Evolutionary conservation across 495 filamentous ascomycete genomes (phyloP), one percentile per base, ranked within the genome.

Genomic region (Aspergillus avenaceus): DNA sequence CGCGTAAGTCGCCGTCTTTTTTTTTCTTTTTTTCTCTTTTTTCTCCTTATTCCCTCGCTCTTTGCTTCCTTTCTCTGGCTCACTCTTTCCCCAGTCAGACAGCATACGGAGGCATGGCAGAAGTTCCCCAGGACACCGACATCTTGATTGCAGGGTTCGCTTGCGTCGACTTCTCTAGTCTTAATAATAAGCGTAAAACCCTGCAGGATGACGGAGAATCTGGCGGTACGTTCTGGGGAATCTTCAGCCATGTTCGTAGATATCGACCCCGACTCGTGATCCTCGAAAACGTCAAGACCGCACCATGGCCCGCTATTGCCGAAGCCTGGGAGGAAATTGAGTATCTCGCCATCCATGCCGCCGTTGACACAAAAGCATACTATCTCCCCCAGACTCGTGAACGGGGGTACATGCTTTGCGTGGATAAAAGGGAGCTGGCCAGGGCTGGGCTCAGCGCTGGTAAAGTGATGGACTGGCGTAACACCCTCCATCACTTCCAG

Each of bases 301-400:
- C 84, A 0, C 83, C 84, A 3, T 93, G 88, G 88, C 43, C 56
- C 0, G 54, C 73, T 4, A 82, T 88, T 47, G 61, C 61, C 11
- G 36, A 65, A 0, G 62, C 75, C 21, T 83, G 83, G 63, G 54
- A 67, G 0, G 61, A 67, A 4, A 65, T 81, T 18, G 78, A 74
- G 12, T 95, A 93, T 59, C 55, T 71, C 1, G 72, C 75, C 1
- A 51, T 53, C 5, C 68, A 64, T 12, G 25, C 61, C 5, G 50
- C 62, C 5, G 57, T 88, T 0, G 88, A 95, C 55, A 85, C 83
- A 2, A 93, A 92, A 60, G 58, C 87, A 0, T 92, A 78, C 59
- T 91, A 90, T 41, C 68, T 95, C 2, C 90, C 90, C 0, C 90
- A 95, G 29, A 95, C 90, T 5, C 73, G 90, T 1, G 71, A 73